Evolutionary conservation across 1,284 basidiomycete genomes (phyloP).

Genomic region (Boletus smithii): DNA sequence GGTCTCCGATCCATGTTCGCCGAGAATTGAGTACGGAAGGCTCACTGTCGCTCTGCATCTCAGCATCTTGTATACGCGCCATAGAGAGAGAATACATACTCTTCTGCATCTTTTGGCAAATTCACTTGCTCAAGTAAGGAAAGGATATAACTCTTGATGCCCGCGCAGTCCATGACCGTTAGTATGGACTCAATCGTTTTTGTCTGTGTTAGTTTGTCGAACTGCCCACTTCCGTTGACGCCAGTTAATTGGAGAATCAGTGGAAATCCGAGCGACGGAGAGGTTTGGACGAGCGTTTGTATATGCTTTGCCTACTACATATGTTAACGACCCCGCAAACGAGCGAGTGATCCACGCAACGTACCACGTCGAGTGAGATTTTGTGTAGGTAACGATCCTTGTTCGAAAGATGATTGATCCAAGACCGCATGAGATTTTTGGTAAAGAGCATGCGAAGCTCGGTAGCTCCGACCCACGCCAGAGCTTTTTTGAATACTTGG

Average conservation of each 20-base stretch:
- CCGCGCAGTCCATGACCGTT: conserved; percentile 68
- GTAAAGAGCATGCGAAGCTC: conserved; percentile 89
- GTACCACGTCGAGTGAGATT: conserved; percentile 75
- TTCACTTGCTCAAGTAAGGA: conserved; percentile 68
- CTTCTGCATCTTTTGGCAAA: conserved; percentile 41
- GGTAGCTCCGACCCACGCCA: conserved; percentile 63
- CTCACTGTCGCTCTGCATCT: conserved; percentile 37
- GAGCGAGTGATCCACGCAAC: conserved; percentile 25
- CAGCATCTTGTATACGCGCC: conserved; percentile 1
- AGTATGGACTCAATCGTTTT: conserved; percentile 91
- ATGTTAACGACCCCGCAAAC: conserved; percentile 3
- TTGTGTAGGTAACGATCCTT: conserved; percentile 88
- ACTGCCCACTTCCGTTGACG: conserved; percentile 81
- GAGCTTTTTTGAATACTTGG: conserved; percentile 81
- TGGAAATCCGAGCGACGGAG: conserved; percentile 81
- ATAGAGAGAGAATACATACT: conserved; percentile 33
- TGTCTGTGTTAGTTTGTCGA: conserved; percentile 89
- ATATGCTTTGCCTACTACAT: conserved; percentile 64
- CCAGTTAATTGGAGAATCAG: conserved; percentile 87
- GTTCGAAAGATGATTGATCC: conserved; percentile 93
- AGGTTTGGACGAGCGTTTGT: conserved; percentile 69
- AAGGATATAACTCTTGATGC: conserved; percentile 76
- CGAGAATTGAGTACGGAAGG: conserved; percentile 51
- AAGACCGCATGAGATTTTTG: conserved; percentile 93
- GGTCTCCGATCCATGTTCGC: conserved; percentile 84